These are phyloP conservation scores for Salix arbutifolia DNA, from an alignment of 345 rosid genomes.

Conservation along the genomic window DNA sequence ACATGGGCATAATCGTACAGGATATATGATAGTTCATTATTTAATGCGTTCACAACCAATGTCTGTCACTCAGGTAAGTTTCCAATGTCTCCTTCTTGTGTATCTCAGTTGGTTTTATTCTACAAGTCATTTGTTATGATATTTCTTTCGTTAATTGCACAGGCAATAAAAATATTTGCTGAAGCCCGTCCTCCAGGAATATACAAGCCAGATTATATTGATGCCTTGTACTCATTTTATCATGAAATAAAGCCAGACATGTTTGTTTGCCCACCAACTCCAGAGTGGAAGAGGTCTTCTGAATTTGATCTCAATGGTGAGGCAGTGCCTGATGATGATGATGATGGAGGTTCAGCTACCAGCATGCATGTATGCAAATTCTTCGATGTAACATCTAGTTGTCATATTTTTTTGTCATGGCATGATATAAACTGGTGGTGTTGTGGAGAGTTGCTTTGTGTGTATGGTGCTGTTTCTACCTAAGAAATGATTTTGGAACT, in stretches of 20 bases:
- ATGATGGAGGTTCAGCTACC: slow-evolving; percentile 50
- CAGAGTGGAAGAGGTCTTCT: slow-evolving; percentile 94
- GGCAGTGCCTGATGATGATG: slow-evolving; percentile 71
- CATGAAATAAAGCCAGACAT: slow-evolving; percentile 82
- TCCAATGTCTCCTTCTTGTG: background rate
- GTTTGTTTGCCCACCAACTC: slow-evolving; percentile 72
- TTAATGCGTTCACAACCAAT: slow-evolving; percentile 76
- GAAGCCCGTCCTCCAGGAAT: slow-evolving; percentile 98
- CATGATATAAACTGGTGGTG: background rate
- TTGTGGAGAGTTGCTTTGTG: background rate
- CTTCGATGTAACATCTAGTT: slow-evolving; percentile 15
- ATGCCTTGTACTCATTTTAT: slow-evolving; percentile 76
- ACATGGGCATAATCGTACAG: slow-evolving; percentile 97
- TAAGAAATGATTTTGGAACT: background rate
- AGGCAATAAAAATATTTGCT: slow-evolving; percentile 80
- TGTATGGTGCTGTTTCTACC: background rate
- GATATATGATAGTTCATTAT: slow-evolving; percentile 92
- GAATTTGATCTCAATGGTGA: slow-evolving; percentile 98
- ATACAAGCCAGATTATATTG: slow-evolving; percentile 85
- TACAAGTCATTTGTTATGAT: background rate
- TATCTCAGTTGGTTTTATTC: slow-evolving; percentile 6
- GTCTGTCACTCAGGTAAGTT: slow-evolving; percentile 76
- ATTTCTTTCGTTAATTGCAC: slow-evolving; percentile 20
- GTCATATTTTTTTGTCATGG: background rate
- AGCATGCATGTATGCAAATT: slow-evolving; percentile 39